Evolutionary conservation across 2,329 filamentous ascomycete species (phyloP), one percentile per base, ranked within the genome.

Genomic region (Metarhizium album): DNA sequence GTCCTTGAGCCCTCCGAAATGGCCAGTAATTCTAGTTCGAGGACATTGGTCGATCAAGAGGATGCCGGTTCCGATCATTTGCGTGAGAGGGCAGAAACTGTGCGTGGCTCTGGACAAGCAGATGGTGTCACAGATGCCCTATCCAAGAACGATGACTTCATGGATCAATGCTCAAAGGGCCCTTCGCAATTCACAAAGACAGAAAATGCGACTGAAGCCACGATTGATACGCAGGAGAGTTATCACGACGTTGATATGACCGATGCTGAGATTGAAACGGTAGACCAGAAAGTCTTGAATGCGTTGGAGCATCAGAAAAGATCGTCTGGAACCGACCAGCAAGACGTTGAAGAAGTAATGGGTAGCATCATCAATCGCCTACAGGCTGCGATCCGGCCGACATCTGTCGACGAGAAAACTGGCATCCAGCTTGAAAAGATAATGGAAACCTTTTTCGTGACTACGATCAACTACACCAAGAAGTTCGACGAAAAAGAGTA

Each of bases 331-430:
- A 79, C 76, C 0, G 74, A 88, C 33, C 93, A 98, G 62, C 90
- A 98, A 68, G 93, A 98, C 67, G 91, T 96, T 4, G 90, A 90
- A 13, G 93, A 98, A 67, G 91, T 96, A 45, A 90, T 96, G 71
- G 89, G 89, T 52, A 93, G 91, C 60, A 87, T 95, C 24, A 80
- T 96, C 52, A 90, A 91, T 62, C 86, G 93, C 47, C 74, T 96
- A n/a, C 87, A 93, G 60, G 90, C 87, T 48, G 90, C 91, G 2
- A 90, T 97, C 61, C 83, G 78, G 52, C 79, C 88, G 5, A 77
- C 76, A n/a, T 78, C 76, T 3, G 80, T 87, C 53, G 65, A 71
- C 52, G 69, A 75, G 6, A 78, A 66, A 29, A 72, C 83, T 43
- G 86, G 85, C 3, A 85, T 94, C 56, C 91, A 96, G 65, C 70